These are phyloP conservation scores for Trypanosoma congolense DNA, from an alignment of 208 protist species.

Conservation along the genomic window DNA sequence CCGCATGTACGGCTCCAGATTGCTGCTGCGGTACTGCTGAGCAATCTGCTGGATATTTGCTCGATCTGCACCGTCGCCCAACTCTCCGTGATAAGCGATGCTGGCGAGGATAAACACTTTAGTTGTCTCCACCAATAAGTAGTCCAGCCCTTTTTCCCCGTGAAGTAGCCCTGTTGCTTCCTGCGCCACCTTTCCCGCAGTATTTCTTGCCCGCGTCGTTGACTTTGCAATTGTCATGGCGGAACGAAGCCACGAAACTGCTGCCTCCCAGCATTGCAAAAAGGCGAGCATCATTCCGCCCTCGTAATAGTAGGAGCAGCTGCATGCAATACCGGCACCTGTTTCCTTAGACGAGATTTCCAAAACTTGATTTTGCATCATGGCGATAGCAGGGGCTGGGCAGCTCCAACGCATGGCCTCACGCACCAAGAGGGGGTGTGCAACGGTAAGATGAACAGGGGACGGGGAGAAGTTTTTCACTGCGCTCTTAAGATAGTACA, in stretches of 20 bases:
- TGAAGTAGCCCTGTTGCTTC: background rate
- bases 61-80: constrained; percentile 5
- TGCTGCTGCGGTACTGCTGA: constrained; percentile 9
- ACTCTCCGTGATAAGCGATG: constrained; percentile 18
- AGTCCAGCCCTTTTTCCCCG: too few relatives aligned
- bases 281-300: constrained; percentile 35
- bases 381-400: constrained; percentile 24
- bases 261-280: constrained; percentile 31
- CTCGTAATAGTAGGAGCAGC: constrained; percentile 41
- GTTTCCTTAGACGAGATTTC: constrained; percentile 21
- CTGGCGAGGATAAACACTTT: constrained; percentile 24
- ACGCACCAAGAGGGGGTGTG: constrained; percentile 34
- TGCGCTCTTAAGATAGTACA: constrained; percentile 25
- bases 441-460: constrained; percentile 23
- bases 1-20: constrained; percentile 17
- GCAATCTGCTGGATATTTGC: constrained; percentile 12
- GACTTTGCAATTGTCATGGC: background rate
- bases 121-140: constrained; percentile 10
- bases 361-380: constrained; percentile 38
- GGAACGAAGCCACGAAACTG: constrained; percentile 24
- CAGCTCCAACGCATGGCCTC: constrained; percentile 16
- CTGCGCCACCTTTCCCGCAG: background rate
- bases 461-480: constrained; percentile 6
- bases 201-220: background rate
- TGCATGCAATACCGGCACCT: constrained; percentile 35